These are phyloP conservation scores for Phycomyces nitens DNA, from an alignment of 192 early-diverging fungal species.

Conservation along the genomic window DNA sequence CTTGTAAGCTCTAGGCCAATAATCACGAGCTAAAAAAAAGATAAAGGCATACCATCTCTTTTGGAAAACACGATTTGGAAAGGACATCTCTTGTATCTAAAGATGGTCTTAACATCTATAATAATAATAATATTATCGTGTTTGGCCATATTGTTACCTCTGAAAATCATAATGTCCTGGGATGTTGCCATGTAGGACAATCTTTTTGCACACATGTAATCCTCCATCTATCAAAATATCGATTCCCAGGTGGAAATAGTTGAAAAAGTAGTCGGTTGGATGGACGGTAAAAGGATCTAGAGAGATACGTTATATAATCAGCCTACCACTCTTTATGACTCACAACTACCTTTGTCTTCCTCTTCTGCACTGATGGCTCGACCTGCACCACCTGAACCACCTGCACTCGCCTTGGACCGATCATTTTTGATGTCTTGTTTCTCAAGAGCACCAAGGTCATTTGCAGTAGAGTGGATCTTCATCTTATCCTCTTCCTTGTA, in stretches of 20 bases:
- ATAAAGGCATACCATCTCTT: slow-evolving; percentile 14
- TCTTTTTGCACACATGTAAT: slow-evolving; percentile 65
- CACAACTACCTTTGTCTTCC: slow-evolving; percentile 20
- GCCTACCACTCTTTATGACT: too few species aligned
- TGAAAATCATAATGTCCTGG: slow-evolving; percentile 70
- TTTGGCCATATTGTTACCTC: slow-evolving; percentile 51
- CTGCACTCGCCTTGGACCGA: neutral
- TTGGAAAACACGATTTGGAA: slow-evolving; percentile 41
- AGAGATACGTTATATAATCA: too few species aligned
- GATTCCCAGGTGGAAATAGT: slow-evolving; percentile 72
- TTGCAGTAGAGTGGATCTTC: slow-evolving; percentile 56
- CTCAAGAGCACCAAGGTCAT: slow-evolving; percentile 16
- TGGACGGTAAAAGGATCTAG: slow-evolving; percentile 27
- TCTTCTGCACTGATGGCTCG: slow-evolving; percentile 4
- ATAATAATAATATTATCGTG: too few species aligned
- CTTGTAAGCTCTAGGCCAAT: too few species aligned
- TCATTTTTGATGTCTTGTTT: slow-evolving; percentile 3
- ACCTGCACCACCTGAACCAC: neutral
- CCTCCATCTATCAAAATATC: slow-evolving; percentile 69
- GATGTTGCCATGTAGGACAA: slow-evolving; percentile 68
- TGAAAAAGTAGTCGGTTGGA: slow-evolving; percentile 71
- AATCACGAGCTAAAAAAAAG: too few species aligned
- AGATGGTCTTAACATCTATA: neutral
- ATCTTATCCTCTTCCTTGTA: slow-evolving; percentile 73
- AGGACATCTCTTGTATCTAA: slow-evolving; percentile 56